These are phyloP conservation scores for Epichloe sylvatica DNA, from an alignment of 2,329 filamentous ascomycete species.

Conservation along the genomic window DNA sequence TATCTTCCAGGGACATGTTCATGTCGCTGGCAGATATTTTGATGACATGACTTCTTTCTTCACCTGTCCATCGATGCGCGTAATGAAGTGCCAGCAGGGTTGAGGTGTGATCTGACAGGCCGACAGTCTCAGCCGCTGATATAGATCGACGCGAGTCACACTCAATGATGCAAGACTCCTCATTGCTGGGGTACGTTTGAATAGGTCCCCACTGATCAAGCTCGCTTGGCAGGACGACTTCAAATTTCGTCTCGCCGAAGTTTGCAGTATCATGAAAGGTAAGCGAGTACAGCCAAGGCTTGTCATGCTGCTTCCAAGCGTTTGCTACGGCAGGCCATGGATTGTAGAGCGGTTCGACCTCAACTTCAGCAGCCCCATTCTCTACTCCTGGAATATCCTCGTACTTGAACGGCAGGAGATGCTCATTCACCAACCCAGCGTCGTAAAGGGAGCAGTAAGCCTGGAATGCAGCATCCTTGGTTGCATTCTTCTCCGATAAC, in stretches of 20 bases:
- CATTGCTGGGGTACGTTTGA: conserved; percentile 25
- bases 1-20: conserved; percentile 15
- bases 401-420: conserved; percentile 52
- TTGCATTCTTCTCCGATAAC: conserved; percentile 57
- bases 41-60: conserved; percentile 28
- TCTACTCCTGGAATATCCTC: conserved; percentile 27
- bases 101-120: conserved; percentile 28
- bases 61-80: conserved; percentile 29
- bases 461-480: conserved; percentile 70
- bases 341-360: conserved; percentile 25
- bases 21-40: conserved; percentile 21
- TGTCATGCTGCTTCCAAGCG: conserved; percentile 22
- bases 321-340: conserved; percentile 34
- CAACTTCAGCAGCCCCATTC: conserved; percentile 20
- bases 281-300: conserved; percentile 17
- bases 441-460: conserved; percentile 59
- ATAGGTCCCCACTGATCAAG: conserved; percentile 26
- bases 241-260: conserved; percentile 19
- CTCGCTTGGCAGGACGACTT: conserved; percentile 28
- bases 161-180: conserved; percentile 20
- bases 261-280: conserved; percentile 20
- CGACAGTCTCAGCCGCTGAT: conserved; percentile 8
- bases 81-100: conserved; percentile 34
- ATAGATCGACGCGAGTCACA: conserved; percentile 10
- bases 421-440: conserved; percentile 60